Conservation (phyloP, 2,329 filamentous ascomycete genomes). For the Sclerotinia subarctica region DNA sequence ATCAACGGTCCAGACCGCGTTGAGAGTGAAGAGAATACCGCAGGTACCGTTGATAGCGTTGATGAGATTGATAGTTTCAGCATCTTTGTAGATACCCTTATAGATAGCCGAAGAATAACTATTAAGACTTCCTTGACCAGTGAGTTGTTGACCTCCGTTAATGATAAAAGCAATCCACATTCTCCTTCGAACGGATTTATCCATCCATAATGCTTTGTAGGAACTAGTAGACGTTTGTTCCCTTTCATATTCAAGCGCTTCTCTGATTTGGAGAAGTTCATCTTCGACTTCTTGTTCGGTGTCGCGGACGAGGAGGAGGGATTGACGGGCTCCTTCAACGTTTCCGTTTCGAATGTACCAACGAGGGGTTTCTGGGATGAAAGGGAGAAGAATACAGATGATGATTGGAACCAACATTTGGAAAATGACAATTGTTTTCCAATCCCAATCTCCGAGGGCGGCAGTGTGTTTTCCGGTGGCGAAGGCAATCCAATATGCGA, state of each 20-base stretch:
- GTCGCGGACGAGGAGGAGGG: conserved; percentile 58
- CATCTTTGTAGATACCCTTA: conserved; percentile 62
- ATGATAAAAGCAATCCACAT: conserved; percentile 62
- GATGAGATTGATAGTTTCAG: conserved; percentile 64
- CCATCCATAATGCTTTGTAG: conserved; percentile 69
- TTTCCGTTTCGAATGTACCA: conserved; percentile 62
- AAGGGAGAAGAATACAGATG: conserved; percentile 61
- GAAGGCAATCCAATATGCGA: conserved; percentile 33
- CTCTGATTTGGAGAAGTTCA: conserved; percentile 61
- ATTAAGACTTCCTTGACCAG: conserved; percentile 58
- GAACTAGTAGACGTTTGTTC: conserved; percentile 57
- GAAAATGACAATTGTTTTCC: conserved; percentile 70
- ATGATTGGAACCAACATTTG: conserved; percentile 63
- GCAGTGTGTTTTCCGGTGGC: conserved; percentile 28
- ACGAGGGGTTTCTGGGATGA: conserved; percentile 65
- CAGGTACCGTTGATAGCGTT: conserved; percentile 73
- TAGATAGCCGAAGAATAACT: conserved; percentile 72
- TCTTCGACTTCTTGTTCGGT: conserved; percentile 60
- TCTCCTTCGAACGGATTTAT: conserved; percentile 64
- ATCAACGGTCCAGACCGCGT: conserved; percentile 71
- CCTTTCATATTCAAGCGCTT: conserved; percentile 69
- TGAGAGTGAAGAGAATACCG: conserved; percentile 69
- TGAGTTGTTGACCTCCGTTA: conserved; percentile 55
- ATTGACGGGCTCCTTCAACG: conserved; percentile 44
- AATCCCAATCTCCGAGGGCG: conserved; percentile 62